A percentile compares a stretch with the other conserved stretches of the same genome.
phyloP scores from a whole-genome alignment of 441 rosid genomes.

The Erodium texanum region DNA sequence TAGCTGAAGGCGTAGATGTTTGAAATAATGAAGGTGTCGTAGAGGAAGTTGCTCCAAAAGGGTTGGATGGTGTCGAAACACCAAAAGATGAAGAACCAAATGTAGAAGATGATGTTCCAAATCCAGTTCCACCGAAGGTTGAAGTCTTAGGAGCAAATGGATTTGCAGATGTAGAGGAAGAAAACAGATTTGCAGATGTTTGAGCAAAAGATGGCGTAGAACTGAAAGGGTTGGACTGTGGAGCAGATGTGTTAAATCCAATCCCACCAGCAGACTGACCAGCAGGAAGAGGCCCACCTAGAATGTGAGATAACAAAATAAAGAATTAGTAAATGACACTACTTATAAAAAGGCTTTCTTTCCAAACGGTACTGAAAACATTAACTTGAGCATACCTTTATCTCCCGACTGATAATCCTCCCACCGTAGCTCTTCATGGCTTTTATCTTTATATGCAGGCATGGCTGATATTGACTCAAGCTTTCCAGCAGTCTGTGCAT shows the following conservation, averaged over 20 bases:
- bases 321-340: constrained; percentile 7
- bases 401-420: constrained; percentile 93
- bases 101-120: constrained; percentile 34
- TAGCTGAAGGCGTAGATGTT: constrained; percentile 26
- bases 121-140: constrained; percentile 39
- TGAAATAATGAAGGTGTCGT: constrained; percentile 35
- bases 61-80: constrained; percentile 33
- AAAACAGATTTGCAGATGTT: constrained; percentile 49
- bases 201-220: constrained; percentile 38
- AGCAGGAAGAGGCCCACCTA: constrained; percentile 68
- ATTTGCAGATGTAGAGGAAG: constrained; percentile 35
- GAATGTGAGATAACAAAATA: constrained; percentile 16
- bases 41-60: constrained; percentile 46
- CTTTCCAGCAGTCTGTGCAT: constrained; percentile 58
- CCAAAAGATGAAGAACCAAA: constrained; percentile 41
- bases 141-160: constrained; percentile 48
- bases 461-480: constrained; percentile 80
- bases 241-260: constrained; percentile 36
- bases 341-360: neutral
- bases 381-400: constrained; percentile 46
- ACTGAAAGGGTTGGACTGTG: constrained; percentile 44
- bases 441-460: constrained; percentile 64
- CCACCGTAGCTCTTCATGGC: constrained; percentile 93
- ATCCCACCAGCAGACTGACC: constrained; percentile 48
- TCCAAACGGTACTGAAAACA: neutral